Percentiles rank a stretch among this genome's conserved stretches.
phyloP scores from a whole-genome alignment of 345 rosid genomes.

The Durio zibethinus region DNA sequence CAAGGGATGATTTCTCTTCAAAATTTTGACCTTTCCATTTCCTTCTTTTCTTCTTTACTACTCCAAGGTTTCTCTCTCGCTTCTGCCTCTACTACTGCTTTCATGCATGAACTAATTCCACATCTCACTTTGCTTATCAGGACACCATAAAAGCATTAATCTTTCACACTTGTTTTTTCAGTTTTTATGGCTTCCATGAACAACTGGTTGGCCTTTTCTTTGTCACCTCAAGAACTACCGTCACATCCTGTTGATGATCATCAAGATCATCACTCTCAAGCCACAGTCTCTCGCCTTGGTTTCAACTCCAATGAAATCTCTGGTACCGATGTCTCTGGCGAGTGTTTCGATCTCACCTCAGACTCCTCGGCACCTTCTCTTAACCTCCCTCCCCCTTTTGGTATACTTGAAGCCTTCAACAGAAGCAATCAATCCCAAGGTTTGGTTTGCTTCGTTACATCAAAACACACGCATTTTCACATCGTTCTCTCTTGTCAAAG shows the following conservation, averaged over 20 bases:
- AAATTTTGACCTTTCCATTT: slow-evolving; percentile 26
- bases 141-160: not conserved
- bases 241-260: slow-evolving; percentile 36
- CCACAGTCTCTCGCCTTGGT: slow-evolving; percentile 20
- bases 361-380: slow-evolving; percentile 40
- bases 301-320: slow-evolving; percentile 39
- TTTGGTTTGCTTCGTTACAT: not conserved
- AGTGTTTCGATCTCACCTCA: slow-evolving; percentile 45
- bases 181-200: slow-evolving; percentile 34
- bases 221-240: slow-evolving; percentile 56
- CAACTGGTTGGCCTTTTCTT: slow-evolving; percentile 85
- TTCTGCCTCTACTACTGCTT: not conserved
- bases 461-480: not conserved
- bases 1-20: slow-evolving; percentile 18
- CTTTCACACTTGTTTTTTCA: not conserved
- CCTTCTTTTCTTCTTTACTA: slow-evolving; percentile 14
- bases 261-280: slow-evolving; percentile 37
- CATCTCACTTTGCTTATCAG: not conserved
- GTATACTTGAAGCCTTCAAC: slow-evolving; percentile 59
- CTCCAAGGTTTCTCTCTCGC: not conserved
- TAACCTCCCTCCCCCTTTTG: slow-evolving; percentile 46
- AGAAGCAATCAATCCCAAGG: slow-evolving; percentile 65
- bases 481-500: slow-evolving; percentile 15
- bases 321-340: slow-evolving; percentile 41
- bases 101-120: slow-evolving; percentile 27